A percentile compares a stretch with the other conserved stretches of the same genome.
phyloP scores from a whole-genome alignment of 306 rosid species.

The cucumber (Cucumis sativus) region DNA sequence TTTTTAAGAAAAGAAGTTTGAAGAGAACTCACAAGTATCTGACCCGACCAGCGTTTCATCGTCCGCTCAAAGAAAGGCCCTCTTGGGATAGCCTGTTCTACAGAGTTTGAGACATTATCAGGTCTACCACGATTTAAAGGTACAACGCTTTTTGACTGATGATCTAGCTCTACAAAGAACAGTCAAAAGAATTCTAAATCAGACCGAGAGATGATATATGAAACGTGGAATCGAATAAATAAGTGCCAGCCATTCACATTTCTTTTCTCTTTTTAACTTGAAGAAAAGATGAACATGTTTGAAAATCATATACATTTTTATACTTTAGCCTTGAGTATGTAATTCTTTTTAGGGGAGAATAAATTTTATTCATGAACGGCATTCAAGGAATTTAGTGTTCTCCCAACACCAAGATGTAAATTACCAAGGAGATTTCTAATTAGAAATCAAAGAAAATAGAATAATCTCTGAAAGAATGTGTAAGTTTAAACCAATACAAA shows the following conservation, averaged over 20 bases:
- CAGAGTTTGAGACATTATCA: background rate
- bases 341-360: background rate
- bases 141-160: background rate
- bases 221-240: background rate
- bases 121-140: background rate
- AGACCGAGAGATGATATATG: background rate
- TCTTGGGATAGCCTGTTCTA: background rate
- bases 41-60: background rate
- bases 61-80: slow-evolving; percentile 1
- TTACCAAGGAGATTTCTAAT: too few species aligned
- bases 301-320: background rate
- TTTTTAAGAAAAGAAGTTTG: background rate
- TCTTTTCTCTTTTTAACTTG: background rate
- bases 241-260: background rate
- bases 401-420: too few species aligned
- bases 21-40: background rate
- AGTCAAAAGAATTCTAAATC: background rate
- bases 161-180: background rate
- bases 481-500: too few species aligned
- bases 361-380: too few species aligned
- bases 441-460: too few species aligned
- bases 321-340: background rate
- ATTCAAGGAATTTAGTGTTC: too few species aligned
- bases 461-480: too few species aligned
- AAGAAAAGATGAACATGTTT: background rate